Conservation (phyloP, 306 rosid genomes). For the Fagus sylvatica region DNA sequence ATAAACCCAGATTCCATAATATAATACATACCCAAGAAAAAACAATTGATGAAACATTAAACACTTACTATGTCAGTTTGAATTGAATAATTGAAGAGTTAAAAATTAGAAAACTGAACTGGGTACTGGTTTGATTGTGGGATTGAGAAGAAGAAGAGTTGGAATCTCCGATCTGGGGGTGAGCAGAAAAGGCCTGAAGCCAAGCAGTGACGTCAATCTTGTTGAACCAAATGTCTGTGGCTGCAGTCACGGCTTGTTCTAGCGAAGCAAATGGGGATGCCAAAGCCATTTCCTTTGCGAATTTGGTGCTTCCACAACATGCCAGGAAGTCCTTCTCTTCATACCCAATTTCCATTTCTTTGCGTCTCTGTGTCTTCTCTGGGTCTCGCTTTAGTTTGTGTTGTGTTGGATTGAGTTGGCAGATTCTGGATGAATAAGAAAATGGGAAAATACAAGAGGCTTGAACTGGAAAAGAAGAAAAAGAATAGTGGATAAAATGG, state of each 20-base stretch:
- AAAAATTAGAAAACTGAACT: constrained; percentile 48
- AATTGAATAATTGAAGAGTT: constrained; percentile 2
- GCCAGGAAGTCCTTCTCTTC: constrained; percentile 63
- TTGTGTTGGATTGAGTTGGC: no score
- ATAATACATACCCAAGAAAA: background rate
- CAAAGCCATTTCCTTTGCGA: constrained; percentile 61
- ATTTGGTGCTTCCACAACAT: constrained; percentile 81
- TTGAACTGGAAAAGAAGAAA: no score
- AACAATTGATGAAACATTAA: no score
- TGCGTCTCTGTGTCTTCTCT: background rate
- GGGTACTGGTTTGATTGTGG: constrained; percentile 49
- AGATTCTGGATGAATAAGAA: no score
- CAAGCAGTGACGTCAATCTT: constrained; percentile 72
- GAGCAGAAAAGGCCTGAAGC: constrained; percentile 85
- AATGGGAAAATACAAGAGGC: no score
- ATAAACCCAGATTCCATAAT: background rate
- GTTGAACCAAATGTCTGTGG: constrained; percentile 71
- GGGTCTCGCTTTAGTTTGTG: background rate
- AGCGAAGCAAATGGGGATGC: constrained; percentile 61
- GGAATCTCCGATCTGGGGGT: constrained; percentile 71
- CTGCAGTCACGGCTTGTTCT: constrained; percentile 48
- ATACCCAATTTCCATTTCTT: constrained; percentile 42
- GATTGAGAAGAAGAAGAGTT: constrained; percentile 44
- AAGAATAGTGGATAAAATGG: no score
- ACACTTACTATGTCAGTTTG: no score